Evolutionary conservation across 768 basidiomycete species (phyloP).

Genomic region (Cytidiella melzeri): DNA sequence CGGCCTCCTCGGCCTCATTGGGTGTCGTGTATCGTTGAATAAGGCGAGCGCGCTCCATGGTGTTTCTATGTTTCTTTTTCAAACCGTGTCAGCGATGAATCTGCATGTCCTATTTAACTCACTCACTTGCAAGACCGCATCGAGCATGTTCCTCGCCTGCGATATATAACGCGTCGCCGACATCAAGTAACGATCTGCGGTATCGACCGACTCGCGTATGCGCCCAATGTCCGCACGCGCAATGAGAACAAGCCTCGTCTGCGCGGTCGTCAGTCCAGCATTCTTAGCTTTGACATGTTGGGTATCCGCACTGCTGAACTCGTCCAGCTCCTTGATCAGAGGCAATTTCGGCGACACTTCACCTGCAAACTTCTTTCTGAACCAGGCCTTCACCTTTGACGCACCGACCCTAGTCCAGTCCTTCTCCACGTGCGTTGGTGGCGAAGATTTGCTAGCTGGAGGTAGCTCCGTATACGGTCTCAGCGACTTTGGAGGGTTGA

Average conservation of each 20-base stretch:
- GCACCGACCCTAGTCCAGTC: conserved; percentile 24
- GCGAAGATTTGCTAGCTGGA: background rate
- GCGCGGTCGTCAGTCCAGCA: background rate
- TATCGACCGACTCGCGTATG: background rate
- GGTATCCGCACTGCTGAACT: conserved; percentile 34
- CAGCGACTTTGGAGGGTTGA: background rate
- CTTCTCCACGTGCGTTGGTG: conserved; percentile 5
- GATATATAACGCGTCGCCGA: background rate
- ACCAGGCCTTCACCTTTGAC: conserved; percentile 55
- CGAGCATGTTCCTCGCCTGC: background rate
- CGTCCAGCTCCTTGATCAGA: conserved; percentile 9
- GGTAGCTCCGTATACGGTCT: background rate
- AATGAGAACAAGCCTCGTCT: background rate
- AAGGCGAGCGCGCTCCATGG: background rate
- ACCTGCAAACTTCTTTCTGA: conserved; percentile 49
- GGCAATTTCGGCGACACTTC: conserved; percentile 28
- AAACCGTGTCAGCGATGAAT: no score
- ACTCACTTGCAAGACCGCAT: background rate
- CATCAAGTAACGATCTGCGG: background rate
- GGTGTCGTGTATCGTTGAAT: background rate
- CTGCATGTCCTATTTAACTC: no score
- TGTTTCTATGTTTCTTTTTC: background rate
- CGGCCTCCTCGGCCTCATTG: background rate
- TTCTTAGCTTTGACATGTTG: background rate
- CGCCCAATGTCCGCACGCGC: background rate